Base-by-base conservation (phyloP, 139 green algal species). In the Tetraselmis chui region DNA sequence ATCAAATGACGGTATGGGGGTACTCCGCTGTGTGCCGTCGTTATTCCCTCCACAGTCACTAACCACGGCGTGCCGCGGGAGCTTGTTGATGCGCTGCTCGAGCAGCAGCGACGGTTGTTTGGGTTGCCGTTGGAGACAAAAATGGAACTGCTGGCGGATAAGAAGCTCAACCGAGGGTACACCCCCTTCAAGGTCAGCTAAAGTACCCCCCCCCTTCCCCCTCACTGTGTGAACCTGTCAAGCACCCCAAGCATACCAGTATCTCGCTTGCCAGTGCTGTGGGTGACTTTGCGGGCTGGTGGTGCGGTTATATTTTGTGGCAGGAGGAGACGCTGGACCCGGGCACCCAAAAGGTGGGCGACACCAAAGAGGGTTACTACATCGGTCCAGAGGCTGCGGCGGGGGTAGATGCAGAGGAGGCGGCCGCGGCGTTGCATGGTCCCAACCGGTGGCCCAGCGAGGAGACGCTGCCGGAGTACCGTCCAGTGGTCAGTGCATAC, bases 331-430 rank as follows among this genome's bases (percentile, higher is more conserved):
- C 91, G 26, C 88, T 99, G 30, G 95, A 98, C 76, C 89, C 91
- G 1, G 58, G 31, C 0, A 76, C 77, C 0, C 90, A 93, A 80
- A 85, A 23, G 29, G 79, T 28, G 25, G 94, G 92, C 0, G 96
- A 99, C 84, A 97, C 91, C 31, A 98, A 99, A 79, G 95, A 98
- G 84, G 93, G 94, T 29, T 92, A 82, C 76, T 94, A 83, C 86
- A 88, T 91, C 58, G 87, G 45, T 67, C 45, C 58, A 31, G 76
- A 81, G 58, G 75, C 2, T 0, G 58, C 29, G 29, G 32, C 45
- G 45, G 45, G 45, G 5, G 45, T 18, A 18, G 45, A 67, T 18
- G 45, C 45, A 67, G 82, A 84, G 11, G 89, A 96, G 79, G 89
- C 85, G 1, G 30, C 0, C 23, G 77, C 91, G 45, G 93, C 95